Base-by-base conservation (phyloP, 352 stramenopile genomes). In the Phytophthora brassicae region DNA sequence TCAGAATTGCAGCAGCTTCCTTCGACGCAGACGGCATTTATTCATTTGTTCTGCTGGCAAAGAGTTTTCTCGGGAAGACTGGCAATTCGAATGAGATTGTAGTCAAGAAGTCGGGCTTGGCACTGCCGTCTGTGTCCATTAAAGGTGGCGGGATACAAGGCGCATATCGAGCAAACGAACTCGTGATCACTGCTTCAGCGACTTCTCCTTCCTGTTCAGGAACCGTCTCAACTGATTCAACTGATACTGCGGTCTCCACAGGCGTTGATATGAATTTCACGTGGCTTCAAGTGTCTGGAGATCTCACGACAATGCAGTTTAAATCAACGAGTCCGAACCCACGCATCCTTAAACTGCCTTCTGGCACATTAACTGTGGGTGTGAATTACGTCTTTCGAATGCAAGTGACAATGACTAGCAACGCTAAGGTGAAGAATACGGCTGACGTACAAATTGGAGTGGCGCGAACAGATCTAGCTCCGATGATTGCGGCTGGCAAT, bases 371-470 rank as follows among this genome's bases (percentile, higher is more conserved):
- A 6, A 82, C 61, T 0, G 77, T 89, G 12, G 77, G 77, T 0
- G 75, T 85, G 22, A 71, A 61, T 43, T 89, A 89, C 58, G 64
- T 83, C 16, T 89, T 89, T 43, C 67, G 77, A n/a, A 68, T 89
- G 14, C 43, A 77, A 19, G 79, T 84, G 13, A 60, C 68, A 0
- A 89, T 89, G 77, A 46, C 68, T 1, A 81, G 56, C 31, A 84
- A 78, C 14, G 12, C 48, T 0, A 74, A 64, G 13, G 38, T 89
- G n/a, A 82, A 58, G 35, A 89, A 89, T 45, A 73, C 61, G 8
- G 79, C 77, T 1, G 74, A 60, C 12, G 77, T 89, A 2, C 65
- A 79, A 35, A 64, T 89, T 17, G 64, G 50, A 0, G 79, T 89
- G 1, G 43, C 73, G 0, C 61, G 76, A 0, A 82, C 77, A 55